Percentiles rank a stretch among this genome's conserved stretches.
These are phyloP conservation scores for Avicennia marina DNA, from an alignment of 257 asterid genomes.

Conservation along the genomic window DNA sequence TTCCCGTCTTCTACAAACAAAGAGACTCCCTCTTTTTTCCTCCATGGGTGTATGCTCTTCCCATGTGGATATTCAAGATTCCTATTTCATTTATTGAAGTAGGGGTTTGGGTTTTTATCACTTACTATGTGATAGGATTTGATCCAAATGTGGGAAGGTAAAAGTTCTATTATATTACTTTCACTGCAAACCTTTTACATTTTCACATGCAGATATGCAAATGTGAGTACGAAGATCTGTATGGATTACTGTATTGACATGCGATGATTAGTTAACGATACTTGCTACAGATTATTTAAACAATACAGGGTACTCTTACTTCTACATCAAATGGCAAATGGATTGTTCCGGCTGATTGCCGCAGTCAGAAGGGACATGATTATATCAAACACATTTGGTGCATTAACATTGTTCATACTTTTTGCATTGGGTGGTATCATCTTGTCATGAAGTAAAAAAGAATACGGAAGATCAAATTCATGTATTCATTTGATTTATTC, in stretches of 20 bases:
- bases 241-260: neutral
- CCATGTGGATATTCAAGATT: slow-evolving; percentile 32
- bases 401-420: slow-evolving; percentile 26
- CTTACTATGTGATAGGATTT: slow-evolving; percentile 43
- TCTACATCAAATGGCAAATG: slow-evolving; percentile 39
- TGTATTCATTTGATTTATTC: neutral
- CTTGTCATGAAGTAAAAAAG: slow-evolving; percentile 45
- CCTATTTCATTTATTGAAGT: slow-evolving; percentile 37
- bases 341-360: slow-evolving; percentile 43
- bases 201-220: too few species aligned
- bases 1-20: slow-evolving; percentile 52
- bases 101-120: slow-evolving; percentile 28
- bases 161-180: too few species aligned
- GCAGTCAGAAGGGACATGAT: slow-evolving; percentile 47
- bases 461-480: neutral
- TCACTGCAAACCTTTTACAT: too few species aligned
- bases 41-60: slow-evolving; percentile 43
- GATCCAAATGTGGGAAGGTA: slow-evolving; percentile 41
- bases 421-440: slow-evolving; percentile 42
- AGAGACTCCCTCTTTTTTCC: slow-evolving; percentile 43
- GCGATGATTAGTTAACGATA: neutral
- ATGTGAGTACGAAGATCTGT: too few species aligned
- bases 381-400: slow-evolving; percentile 43
- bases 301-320: slow-evolving; percentile 38
- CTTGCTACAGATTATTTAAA: slow-evolving; percentile 39